A percentile compares a stretch with the other conserved stretches of the same genome.
These are phyloP conservation scores for Nyssa sinensis DNA, from an alignment of 148 eudicot genomes.

Conservation along the genomic window DNA sequence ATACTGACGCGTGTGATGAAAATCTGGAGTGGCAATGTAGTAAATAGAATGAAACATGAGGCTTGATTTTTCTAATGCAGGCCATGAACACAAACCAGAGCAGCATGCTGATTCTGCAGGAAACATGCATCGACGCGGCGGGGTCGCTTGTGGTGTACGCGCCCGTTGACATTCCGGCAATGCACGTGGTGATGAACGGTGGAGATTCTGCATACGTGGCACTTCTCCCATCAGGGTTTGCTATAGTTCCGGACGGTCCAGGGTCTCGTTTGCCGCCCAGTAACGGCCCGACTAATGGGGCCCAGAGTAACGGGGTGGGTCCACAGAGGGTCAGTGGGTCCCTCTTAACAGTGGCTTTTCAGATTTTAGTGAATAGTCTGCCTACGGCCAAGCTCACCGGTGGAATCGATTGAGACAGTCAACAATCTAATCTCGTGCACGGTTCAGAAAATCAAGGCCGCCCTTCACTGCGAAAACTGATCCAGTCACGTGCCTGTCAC, in stretches of 20 bases:
- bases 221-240: constrained; percentile 83
- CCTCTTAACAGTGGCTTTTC: constrained; percentile 81
- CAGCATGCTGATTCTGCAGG: constrained; percentile 93
- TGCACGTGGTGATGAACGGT: constrained; percentile 95
- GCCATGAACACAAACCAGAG: constrained; percentile 78
- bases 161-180: constrained; percentile 92
- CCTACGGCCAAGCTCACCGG: constrained; percentile 92
- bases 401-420: constrained; percentile 90
- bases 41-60: constrained; percentile 7
- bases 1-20: background rate
- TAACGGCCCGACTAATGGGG: constrained; percentile 3
- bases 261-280: constrained; percentile 33
- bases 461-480: constrained; percentile 64
- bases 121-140: constrained; percentile 81
- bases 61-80: constrained; percentile 30
- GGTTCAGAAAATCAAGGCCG: constrained; percentile 83
- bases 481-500: background rate
- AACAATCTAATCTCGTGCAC: constrained; percentile 86
- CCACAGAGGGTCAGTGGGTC: constrained; percentile 56
- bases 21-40: background rate
- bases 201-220: constrained; percentile 95
- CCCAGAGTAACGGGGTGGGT: too few relatives aligned
- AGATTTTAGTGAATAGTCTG: constrained; percentile 81
- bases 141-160: constrained; percentile 95
- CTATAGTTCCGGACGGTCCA: constrained; percentile 70